Evolutionary conservation across 75 land plant species (phyloP).

Genomic region (Cryptomeria japonica): DNA sequence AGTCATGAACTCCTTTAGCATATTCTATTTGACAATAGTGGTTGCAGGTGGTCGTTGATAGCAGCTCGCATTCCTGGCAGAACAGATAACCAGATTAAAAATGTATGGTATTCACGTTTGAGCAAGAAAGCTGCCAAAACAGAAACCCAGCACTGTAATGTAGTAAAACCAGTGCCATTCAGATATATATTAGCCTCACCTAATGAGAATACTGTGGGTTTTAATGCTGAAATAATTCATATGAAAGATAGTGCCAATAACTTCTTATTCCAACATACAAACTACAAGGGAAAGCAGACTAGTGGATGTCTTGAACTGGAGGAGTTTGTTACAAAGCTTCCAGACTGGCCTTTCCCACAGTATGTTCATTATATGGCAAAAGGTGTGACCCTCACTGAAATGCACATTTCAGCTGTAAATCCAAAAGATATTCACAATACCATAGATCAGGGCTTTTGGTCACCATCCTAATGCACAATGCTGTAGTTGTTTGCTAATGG

Average conservation of each 20-base stretch:
- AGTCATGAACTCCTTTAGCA: no score
- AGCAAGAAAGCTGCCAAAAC: not conserved
- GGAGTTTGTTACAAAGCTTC: no score
- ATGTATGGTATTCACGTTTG: conserved; percentile 1
- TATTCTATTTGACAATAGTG: no score
- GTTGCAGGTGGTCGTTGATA: not conserved
- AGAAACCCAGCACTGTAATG: not conserved
- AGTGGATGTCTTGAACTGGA: not conserved
- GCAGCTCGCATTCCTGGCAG: not conserved
- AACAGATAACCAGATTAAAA: conserved; percentile 6
- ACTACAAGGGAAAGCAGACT: not conserved
- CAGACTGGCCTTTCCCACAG: no score
- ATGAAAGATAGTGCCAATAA: not conserved
- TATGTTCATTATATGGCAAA: no score
- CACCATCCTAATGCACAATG: not conserved
- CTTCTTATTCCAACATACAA: not conserved
- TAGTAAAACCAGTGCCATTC: not conserved
- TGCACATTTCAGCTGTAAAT: not conserved
- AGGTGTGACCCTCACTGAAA: not conserved
- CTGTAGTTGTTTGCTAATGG: no score
- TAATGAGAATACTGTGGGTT: not conserved
- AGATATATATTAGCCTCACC: not conserved
- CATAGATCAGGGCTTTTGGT: not conserved
- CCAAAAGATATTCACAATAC: not conserved
- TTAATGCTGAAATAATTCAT: not conserved